Base-by-base conservation (phyloP, 352 stramenopile genomes). In the Phytophthora brassicae region DNA sequence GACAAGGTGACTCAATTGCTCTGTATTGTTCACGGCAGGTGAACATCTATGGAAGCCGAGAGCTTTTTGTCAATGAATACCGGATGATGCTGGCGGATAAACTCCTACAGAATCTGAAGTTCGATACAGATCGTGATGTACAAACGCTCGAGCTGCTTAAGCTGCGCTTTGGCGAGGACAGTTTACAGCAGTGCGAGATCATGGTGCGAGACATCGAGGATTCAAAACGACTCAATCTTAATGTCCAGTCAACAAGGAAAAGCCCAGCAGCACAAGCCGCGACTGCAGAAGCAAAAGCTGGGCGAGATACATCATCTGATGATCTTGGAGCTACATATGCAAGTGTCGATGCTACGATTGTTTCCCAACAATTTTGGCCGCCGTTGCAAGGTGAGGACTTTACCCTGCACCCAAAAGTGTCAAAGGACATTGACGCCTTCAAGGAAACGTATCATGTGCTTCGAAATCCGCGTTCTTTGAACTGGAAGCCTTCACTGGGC, bases 1-100 rank as follows among this genome's bases (percentile, higher is more conserved):
- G n/a, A n/a, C n/a, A n/a, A n/a, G n/a, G n/a, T n/a, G n/a, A n/a
- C n/a, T n/a, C n/a, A n/a, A 38, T 1, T 38, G n/a, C 31, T 38
- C 11, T n/a, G 31, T 8, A n/a, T 38, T 38, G 31, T 38, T 14
- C 31, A n/a, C 6, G 2, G 4, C 57, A 90, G 81, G 81, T 90
- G 13, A 98, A 97, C 42, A 99, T 99, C 59, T 99, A 99, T 72
- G 97, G 97, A 38, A 98, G 91, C 64, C 97, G 98, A 45, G 96
- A 99, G 63, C 68, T 99, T 14, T 99, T 99, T 75, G 95, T 99
- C n/a, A 97, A 97, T 74, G 97, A 99, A 74, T 99, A 99, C 68
- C 79, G 96, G 17, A 82, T 98, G 60, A 98, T 99, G 92, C 76
- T 99, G 23, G 96, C 96, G 0, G 96, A 99, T 67, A 99, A 98